A percentile compares a stretch with the other conserved stretches of the same genome.
Evolutionary conservation across 2,329 filamentous ascomycete species (phyloP).

Genomic region (Didymella lethalis): DNA sequence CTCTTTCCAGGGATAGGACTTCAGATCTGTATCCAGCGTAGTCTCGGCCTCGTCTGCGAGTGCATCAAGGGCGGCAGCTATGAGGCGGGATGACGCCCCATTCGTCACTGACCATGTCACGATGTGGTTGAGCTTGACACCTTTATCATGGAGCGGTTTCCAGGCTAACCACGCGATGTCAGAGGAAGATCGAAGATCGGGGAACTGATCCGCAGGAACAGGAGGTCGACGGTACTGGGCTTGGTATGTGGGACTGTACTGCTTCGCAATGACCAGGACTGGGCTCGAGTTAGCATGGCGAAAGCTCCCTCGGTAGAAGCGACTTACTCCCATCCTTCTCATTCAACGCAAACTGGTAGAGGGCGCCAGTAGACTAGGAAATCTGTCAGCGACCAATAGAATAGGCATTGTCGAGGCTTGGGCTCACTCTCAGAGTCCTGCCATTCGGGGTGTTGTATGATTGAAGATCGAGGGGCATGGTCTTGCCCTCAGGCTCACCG

Average conservation of each 20-base stretch:
- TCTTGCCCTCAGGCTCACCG: constrained; percentile 9
- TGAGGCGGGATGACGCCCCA: neutral
- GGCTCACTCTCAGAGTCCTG: constrained; percentile 2
- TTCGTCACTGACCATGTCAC: constrained; percentile 14
- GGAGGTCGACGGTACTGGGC: constrained; percentile 10
- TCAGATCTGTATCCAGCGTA: constrained; percentile 5
- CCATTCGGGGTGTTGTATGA: constrained; percentile 7
- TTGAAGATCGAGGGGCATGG: constrained; percentile 4
- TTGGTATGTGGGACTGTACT: constrained; percentile 8
- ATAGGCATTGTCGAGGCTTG: neutral
- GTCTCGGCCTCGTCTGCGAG: neutral
- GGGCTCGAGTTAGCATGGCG: neutral
- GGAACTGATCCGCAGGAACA: neutral
- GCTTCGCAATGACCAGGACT: constrained; percentile 12
- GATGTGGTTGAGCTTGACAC: constrained; percentile 12
- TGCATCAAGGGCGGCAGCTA: constrained; percentile 11
- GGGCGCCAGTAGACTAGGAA: constrained; percentile 3
- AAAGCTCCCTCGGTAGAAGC: too few relatives aligned
- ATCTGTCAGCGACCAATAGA: neutral
- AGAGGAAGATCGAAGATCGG: constrained; percentile 7
- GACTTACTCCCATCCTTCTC: constrained; percentile 12
- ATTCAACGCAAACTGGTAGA: constrained; percentile 12
- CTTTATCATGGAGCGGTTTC: constrained; percentile 13
- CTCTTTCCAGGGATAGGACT: constrained; percentile 8
- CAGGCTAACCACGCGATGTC: constrained; percentile 15